phyloP scores from a whole-genome alignment of 441 rosid genomes.

The Theobroma grandiflorum region DNA sequence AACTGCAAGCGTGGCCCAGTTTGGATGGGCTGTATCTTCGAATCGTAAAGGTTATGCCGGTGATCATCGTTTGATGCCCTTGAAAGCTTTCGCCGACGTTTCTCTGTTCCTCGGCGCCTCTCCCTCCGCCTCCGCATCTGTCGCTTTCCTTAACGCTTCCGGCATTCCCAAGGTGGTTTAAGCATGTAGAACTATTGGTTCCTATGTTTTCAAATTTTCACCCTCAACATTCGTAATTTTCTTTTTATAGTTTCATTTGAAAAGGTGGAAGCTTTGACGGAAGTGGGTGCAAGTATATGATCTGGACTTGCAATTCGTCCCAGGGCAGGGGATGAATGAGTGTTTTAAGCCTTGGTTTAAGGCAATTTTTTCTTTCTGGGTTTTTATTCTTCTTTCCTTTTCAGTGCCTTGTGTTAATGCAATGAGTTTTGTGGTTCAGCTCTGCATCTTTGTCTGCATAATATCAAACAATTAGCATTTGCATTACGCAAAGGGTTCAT shows the following conservation, averaged over 20 bases:
- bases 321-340: conserved; percentile 40
- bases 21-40: conserved; percentile 61
- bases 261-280: conserved; percentile 30
- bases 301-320: conserved; percentile 51
- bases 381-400: not conserved
- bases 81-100: conserved; percentile 73
- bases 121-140: conserved; percentile 60
- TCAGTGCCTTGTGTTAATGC: not conserved
- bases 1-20: conserved; percentile 54
- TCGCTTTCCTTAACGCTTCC: conserved; percentile 59
- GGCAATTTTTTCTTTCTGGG: not conserved
- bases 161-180: conserved; percentile 64
- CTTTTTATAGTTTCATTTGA: not conserved
- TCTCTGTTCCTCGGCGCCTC: conserved; percentile 75
- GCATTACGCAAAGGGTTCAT: conserved; percentile 20
- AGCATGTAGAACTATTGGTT: not conserved
- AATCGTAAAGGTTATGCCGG: conserved; percentile 62
- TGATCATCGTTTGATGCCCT: conserved; percentile 58
- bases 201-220: not conserved
- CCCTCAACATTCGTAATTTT: not conserved
- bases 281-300: conserved; percentile 62
- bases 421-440: not conserved
- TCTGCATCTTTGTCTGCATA: conserved; percentile 25
- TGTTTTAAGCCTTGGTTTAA: not conserved
- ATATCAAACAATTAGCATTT: no score